Conservation (phyloP, 2,329 filamentous ascomycete genomes). For the Trichoderma polysporum region DNA sequence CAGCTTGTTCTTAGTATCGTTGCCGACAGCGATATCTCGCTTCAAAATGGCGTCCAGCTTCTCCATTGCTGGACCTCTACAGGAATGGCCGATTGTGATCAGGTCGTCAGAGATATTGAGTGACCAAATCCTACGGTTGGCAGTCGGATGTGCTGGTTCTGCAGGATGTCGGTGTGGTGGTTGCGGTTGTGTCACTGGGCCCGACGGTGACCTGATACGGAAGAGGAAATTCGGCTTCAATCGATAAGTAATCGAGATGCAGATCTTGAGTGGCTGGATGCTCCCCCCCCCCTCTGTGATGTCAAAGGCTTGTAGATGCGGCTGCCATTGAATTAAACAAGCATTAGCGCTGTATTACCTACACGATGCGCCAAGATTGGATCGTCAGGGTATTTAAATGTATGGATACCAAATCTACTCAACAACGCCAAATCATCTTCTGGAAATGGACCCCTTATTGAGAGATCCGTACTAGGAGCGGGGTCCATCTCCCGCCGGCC, state of each 20-base stretch:
- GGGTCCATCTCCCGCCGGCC: background rate
- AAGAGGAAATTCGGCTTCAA: too few species aligned
- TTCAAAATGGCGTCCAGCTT: constrained; percentile 33
- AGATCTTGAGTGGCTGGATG: background rate
- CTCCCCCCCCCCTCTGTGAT: background rate
- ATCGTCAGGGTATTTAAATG: too few species aligned
- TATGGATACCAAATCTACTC: background rate
- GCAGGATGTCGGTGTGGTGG: background rate
- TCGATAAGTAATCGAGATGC: background rate
- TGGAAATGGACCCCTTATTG: background rate
- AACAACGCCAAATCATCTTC: background rate
- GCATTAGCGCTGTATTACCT: background rate
- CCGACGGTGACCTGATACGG: background rate
- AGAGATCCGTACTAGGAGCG: background rate
- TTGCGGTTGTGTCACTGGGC: too few species aligned
- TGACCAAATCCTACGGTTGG: too few species aligned
- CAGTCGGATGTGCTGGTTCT: background rate
- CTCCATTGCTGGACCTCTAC: constrained; percentile 31
- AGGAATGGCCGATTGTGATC: too few species aligned
- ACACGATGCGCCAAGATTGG: too few species aligned
- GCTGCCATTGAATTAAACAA: background rate
- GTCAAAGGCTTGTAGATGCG: background rate
- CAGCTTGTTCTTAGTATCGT: constrained; percentile 35
- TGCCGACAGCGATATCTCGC: constrained; percentile 30
- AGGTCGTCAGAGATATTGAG: too few species aligned